phyloP scores from a whole-genome alignment of 2,329 filamentous ascomycete genomes.

The Epicoccum nigrum region DNA sequence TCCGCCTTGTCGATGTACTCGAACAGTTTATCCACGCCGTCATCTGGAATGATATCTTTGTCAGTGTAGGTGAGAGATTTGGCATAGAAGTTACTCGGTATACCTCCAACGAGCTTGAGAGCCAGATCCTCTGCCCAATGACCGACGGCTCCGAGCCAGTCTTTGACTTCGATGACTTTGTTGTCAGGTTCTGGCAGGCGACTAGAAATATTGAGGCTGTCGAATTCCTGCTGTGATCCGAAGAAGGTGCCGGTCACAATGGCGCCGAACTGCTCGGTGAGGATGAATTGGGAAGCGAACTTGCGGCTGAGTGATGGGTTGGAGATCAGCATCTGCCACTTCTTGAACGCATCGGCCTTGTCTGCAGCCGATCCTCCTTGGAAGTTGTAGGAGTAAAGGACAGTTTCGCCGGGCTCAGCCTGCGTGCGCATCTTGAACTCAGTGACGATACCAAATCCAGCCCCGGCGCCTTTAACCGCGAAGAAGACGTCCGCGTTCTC shows the following conservation, averaged over 20 bases:
- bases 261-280: slow-evolving; percentile 37
- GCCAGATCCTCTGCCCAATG: slow-evolving; percentile 43
- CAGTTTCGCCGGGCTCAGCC: slow-evolving; percentile 39
- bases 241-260: slow-evolving; percentile 46
- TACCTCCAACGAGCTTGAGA: slow-evolving; percentile 37
- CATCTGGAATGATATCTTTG: slow-evolving; percentile 39
- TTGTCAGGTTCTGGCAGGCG: slow-evolving; percentile 32
- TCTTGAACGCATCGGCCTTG: slow-evolving; percentile 42
- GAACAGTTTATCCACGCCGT: slow-evolving; percentile 41
- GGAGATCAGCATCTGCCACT: slow-evolving; percentile 44
- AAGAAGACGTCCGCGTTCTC: slow-evolving; percentile 52
- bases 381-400: slow-evolving; percentile 44
- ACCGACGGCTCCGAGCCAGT: slow-evolving; percentile 43
- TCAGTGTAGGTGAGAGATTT: slow-evolving; percentile 44
- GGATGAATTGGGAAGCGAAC: slow-evolving; percentile 42
- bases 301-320: slow-evolving; percentile 42
- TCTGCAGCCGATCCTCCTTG: slow-evolving; percentile 27
- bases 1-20: slow-evolving; percentile 37
- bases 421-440: slow-evolving; percentile 49
- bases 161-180: slow-evolving; percentile 35
- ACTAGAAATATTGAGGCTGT: slow-evolving; percentile 40
- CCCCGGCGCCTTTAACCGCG: slow-evolving; percentile 51
- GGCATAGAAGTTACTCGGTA: slow-evolving; percentile 44
- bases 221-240: slow-evolving; percentile 40
- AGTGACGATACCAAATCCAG: slow-evolving; percentile 51